phyloP scores from a whole-genome alignment of 2,329 filamentous ascomycete genomes.

The Davidsoniella virescens region DNA sequence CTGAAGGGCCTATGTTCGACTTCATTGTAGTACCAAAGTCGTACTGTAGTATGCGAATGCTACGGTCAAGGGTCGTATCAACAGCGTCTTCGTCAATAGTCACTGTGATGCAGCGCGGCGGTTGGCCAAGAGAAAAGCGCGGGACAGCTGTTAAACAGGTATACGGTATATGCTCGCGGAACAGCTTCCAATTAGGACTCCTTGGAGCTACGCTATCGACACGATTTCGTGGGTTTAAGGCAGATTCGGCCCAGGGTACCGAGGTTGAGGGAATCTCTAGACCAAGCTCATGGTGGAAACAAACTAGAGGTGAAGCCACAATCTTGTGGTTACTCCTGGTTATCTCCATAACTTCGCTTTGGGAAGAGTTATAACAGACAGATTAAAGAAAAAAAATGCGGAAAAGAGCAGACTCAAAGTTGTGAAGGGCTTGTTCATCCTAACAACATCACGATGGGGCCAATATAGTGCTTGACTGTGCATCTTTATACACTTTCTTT shows the following conservation, averaged over 20 bases:
- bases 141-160: slow-evolving; percentile 1
- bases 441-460: too few relatives aligned
- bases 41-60: neutral
- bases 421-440: too few relatives aligned
- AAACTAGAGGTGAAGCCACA: neutral
- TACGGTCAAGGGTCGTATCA: neutral
- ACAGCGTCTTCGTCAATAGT: neutral
- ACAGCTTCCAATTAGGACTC: neutral
- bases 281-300: neutral
- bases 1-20: neutral
- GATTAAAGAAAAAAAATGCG: too few relatives aligned
- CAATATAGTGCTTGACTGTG: too few relatives aligned
- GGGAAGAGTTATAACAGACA: neutral
- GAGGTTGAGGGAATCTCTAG: neutral
- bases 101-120: neutral
- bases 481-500: too few relatives aligned
- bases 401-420: too few relatives aligned
- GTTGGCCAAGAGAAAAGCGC: neutral
- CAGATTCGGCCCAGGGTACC: neutral
- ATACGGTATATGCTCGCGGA: slow-evolving; percentile 5
- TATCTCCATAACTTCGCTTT: neutral
- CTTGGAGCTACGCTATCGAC: neutral
- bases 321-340: neutral
- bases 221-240: neutral
- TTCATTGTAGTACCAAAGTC: neutral